Evolutionary conservation across 78 protist species (phyloP).

Genomic region (Tieghemostelium lacteum): DNA sequence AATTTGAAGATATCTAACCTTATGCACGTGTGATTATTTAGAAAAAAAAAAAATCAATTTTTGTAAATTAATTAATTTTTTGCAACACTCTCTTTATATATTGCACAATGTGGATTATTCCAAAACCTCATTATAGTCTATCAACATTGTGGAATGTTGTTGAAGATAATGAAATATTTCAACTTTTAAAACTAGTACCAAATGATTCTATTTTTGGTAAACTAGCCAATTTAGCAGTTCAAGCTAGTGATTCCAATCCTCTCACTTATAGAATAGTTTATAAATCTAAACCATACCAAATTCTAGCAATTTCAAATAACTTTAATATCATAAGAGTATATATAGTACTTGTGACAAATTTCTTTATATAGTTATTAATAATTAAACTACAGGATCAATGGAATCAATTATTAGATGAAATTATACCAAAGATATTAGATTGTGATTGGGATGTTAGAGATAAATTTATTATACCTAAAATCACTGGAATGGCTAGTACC

Average conservation of each 20-base stretch:
- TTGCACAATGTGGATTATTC: slow-evolving; percentile 58
- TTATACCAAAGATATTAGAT: slow-evolving; percentile 9
- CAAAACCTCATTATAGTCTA: slow-evolving; percentile 52
- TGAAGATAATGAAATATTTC: slow-evolving; percentile 26
- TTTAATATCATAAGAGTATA: slow-evolving; percentile 31
- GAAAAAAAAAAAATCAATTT: no score
- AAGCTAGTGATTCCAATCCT: slow-evolving; percentile 52
- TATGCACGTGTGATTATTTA: no score
- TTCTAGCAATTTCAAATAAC: slow-evolving; percentile 49
- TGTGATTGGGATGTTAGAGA: slow-evolving; percentile 50
- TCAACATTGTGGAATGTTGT: slow-evolving; percentile 24
- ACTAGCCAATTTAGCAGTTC: slow-evolving; percentile 47
- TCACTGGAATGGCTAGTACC: slow-evolving; percentile 54
- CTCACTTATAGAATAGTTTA: slow-evolving; percentile 48
- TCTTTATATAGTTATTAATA: not conserved
- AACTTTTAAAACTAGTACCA: slow-evolving; percentile 32
- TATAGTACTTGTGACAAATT: not conserved
- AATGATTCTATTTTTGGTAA: slow-evolving; percentile 26
- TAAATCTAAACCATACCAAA: slow-evolving; percentile 18
- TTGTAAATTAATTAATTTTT: no score
- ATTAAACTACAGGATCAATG: slow-evolving; percentile 30
- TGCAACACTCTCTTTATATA: no score
- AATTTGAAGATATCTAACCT: no score
- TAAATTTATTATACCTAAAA: slow-evolving; percentile 39
- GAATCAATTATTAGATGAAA: slow-evolving; percentile 19